Evolutionary conservation across 139 green algal species (phyloP).

Genomic region (Tetraselmis striata): DNA sequence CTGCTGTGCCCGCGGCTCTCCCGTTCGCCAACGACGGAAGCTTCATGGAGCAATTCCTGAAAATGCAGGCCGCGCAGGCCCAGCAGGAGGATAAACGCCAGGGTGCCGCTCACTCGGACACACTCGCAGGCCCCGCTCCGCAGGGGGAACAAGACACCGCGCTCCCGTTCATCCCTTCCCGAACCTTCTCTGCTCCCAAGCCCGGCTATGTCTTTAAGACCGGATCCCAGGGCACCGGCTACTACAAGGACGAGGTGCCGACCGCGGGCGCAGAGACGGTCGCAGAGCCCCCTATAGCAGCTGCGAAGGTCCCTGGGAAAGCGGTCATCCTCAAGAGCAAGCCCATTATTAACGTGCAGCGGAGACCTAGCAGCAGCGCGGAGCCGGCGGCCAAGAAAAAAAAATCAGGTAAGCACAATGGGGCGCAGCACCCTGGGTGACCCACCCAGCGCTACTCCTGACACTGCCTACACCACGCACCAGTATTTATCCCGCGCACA

Average conservation of each 20-base stretch:
- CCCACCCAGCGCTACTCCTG: too few relatives aligned
- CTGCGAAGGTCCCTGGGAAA: too few relatives aligned
- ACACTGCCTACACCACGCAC: too few relatives aligned
- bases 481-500: too few relatives aligned
- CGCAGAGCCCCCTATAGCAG: neutral
- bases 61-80: conserved; percentile 6
- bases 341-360: conserved; percentile 26
- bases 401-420: conserved; percentile 29
- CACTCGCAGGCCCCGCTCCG: neutral
- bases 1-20: too few relatives aligned
- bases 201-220: conserved; percentile 25
- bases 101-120: too few relatives aligned
- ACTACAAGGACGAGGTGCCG: conserved; percentile 19
- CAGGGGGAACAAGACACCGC: conserved; percentile 1
- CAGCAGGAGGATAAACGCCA: too few relatives aligned
- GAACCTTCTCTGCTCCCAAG: neutral
- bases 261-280: neutral
- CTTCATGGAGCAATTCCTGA: conserved; percentile 24
- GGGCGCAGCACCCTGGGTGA: neutral
- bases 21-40: conserved; percentile 26
- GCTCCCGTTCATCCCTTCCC: neutral
- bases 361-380: conserved; percentile 11
- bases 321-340: conserved; percentile 29
- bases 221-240: conserved; percentile 16
- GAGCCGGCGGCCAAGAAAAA: conserved; percentile 21